Evolutionary conservation across 768 basidiomycete genomes (phyloP).

Genomic region (Lactifluus subvellereus): DNA sequence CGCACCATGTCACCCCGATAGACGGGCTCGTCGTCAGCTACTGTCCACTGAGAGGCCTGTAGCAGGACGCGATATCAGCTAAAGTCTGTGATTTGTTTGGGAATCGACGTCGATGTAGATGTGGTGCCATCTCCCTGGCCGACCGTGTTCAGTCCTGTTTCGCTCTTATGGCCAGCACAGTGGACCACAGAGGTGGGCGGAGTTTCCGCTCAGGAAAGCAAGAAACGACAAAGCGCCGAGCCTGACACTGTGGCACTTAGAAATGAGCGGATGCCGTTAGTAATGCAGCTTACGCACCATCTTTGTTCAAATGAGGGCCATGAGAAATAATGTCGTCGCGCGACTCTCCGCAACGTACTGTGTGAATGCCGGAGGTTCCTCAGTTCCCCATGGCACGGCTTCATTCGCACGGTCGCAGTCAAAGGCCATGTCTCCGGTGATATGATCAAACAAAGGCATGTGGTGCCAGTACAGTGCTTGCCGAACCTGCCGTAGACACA

Average conservation of each 20-base stretch:
- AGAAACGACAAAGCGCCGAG: too few relatives aligned
- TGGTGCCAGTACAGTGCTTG: too few relatives aligned
- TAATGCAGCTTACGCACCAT: not conserved
- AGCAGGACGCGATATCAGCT: constrained; percentile 43
- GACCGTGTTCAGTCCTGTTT: too few relatives aligned
- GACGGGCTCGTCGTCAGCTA: constrained; percentile 54
- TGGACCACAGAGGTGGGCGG: not conserved
- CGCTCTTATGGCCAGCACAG: not conserved
- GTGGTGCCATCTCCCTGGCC: too few relatives aligned
- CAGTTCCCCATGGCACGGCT: not conserved
- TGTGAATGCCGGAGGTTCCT: not conserved
- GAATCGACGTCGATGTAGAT: too few relatives aligned
- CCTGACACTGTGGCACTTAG: not conserved
- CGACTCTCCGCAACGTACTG: not conserved
- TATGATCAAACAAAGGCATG: too few relatives aligned
- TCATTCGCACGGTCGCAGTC: not conserved
- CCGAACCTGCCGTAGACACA: too few relatives aligned
- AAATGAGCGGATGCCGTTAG: not conserved
- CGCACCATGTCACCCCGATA: constrained; percentile 56
- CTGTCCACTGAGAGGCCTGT: constrained; percentile 45
- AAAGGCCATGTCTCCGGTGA: too few relatives aligned
- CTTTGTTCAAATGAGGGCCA: not conserved
- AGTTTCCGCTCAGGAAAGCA: not conserved
- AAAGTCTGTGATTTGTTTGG: constrained; percentile 47
- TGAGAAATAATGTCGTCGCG: not conserved